phyloP scores from a whole-genome alignment of 331 rosid genomes.

The Pyrus hybrid region DNA sequence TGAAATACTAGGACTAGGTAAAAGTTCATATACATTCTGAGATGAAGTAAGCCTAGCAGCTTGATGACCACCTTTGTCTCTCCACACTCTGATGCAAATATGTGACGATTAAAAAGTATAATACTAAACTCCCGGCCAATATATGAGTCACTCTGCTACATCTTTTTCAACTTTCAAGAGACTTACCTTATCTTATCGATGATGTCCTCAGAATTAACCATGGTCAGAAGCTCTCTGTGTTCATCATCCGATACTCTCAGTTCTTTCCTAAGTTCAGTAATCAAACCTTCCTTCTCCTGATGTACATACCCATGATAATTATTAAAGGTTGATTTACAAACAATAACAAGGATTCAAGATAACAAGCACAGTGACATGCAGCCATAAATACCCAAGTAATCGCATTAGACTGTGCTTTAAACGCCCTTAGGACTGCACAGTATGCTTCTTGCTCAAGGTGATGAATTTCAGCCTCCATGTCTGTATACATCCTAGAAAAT shows the following conservation, averaged over 20 bases:
- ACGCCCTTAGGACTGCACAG: conserved; percentile 87
- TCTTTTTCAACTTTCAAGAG: conserved; percentile 10
- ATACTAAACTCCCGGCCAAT: not conserved
- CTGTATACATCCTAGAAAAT: conserved; percentile 30
- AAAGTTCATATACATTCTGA: conserved; percentile 57
- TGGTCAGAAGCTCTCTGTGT: conserved; percentile 78
- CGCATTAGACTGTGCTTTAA: conserved; percentile 94
- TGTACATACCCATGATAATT: conserved; percentile 7
- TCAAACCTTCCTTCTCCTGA: conserved; percentile 93
- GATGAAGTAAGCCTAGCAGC: conserved; percentile 51
- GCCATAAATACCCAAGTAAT: conserved; percentile 70
- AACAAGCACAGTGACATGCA: not conserved
- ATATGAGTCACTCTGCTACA: not conserved
- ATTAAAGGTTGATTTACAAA: conserved; percentile 7
- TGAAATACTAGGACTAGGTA: conserved; percentile 66
- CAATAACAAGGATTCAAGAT: not conserved
- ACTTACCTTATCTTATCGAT: conserved; percentile 62
- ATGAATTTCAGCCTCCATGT: conserved; percentile 93
- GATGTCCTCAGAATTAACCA: conserved; percentile 86
- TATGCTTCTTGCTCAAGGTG: conserved; percentile 92
- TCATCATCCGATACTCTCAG: conserved; percentile 97
- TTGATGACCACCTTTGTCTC: conserved; percentile 61
- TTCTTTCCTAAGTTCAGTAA: conserved; percentile 95
- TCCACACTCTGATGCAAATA: conserved; percentile 73
- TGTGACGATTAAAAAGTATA: conserved; percentile 12